Evolutionary conservation across 2,329 filamentous ascomycete species (phyloP), one percentile per base, ranked within the genome.

Genomic region (Sclerotinia minor): DNA sequence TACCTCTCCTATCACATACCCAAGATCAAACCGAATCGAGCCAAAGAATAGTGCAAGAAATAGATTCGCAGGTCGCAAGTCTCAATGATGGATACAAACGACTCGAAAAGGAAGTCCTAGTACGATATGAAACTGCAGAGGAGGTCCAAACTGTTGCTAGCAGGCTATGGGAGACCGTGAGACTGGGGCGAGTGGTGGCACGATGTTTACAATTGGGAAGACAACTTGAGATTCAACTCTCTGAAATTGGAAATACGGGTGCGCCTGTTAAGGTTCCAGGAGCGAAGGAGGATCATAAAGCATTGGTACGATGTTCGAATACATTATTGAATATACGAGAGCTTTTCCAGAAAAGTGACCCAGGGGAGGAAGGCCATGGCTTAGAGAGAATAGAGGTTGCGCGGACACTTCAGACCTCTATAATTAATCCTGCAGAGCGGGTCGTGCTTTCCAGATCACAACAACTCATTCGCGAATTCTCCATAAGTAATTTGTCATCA

Each of bases 21-120:
- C 84, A 88, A 69, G 81, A 86, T 54, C 91, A 95, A 78, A 91
- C 88, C 19, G 84, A 87, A 44, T 88, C 92, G 2, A 92, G 91
- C 72, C 83, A 85, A 64, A 84, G 83, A 65, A 90, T 98, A 71
- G 82, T 97, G 65, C 80, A 85, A 44, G 89, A 92, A 74, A 87
- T 97, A 49, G 91, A 96, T 73, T 83, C 86, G 9, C 94, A 97
- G 78, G 87, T 97, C 72, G 85, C 87, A 68, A 89, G 86, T 71
- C 83, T 99, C 71, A 93, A 92, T 71, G 89, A 93, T 74, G 93
- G 91, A 77, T 97, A 97, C 80, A 86, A 87, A 71, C 88, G 94
- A 72, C 83, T 98, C 35, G 90, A 96, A 79, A 90, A 88, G 76
- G 92, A 98, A 77, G 93, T 98, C 54, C 84, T 92, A 64, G 86